Conservation (phyloP, 1,284 basidiomycete species). For the Clitocybe nebularis region DNA sequence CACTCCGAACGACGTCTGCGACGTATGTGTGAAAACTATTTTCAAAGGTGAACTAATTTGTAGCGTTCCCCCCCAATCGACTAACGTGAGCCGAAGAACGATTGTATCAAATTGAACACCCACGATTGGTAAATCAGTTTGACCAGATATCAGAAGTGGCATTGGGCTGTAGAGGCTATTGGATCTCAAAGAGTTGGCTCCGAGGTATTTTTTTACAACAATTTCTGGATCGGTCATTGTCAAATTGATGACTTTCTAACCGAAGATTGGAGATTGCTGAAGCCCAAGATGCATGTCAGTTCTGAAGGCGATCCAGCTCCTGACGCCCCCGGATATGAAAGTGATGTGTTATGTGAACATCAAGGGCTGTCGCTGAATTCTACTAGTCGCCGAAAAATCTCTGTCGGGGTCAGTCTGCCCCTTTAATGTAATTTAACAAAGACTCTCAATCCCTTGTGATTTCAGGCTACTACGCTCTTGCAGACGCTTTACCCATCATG, state of each 20-base stretch:
- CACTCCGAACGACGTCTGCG: slow-evolving; percentile 53
- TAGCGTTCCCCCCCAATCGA: background rate
- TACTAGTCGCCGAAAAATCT: slow-evolving; percentile 56
- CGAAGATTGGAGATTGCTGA: slow-evolving; percentile 66
- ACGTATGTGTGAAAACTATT: slow-evolving; percentile 49
- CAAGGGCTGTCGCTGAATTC: slow-evolving; percentile 51
- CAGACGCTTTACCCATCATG: slow-evolving; percentile 59
- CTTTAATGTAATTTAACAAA: background rate
- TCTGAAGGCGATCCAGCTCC: slow-evolving; percentile 60
- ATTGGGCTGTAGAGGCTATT: slow-evolving; percentile 48
- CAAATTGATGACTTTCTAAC: slow-evolving; percentile 5
- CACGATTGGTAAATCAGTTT: slow-evolving; percentile 51
- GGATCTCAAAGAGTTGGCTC: slow-evolving; percentile 77
- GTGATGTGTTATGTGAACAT: slow-evolving; percentile 70
- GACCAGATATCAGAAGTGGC: slow-evolving; percentile 44
- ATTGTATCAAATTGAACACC: slow-evolving; percentile 65
- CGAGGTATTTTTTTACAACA: slow-evolving; percentile 45
- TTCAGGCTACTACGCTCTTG: slow-evolving; percentile 56
- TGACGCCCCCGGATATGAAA: slow-evolving; percentile 48
- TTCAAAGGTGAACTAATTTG: slow-evolving; percentile 49
- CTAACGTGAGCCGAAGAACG: slow-evolving; percentile 43
- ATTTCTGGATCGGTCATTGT: background rate
- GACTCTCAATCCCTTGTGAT: slow-evolving; percentile 4
- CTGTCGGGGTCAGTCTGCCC: slow-evolving; percentile 41
- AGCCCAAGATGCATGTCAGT: slow-evolving; percentile 69